Conservation (phyloP, 2,329 filamentous ascomycete species). For the Madurella fahalii region DNA sequence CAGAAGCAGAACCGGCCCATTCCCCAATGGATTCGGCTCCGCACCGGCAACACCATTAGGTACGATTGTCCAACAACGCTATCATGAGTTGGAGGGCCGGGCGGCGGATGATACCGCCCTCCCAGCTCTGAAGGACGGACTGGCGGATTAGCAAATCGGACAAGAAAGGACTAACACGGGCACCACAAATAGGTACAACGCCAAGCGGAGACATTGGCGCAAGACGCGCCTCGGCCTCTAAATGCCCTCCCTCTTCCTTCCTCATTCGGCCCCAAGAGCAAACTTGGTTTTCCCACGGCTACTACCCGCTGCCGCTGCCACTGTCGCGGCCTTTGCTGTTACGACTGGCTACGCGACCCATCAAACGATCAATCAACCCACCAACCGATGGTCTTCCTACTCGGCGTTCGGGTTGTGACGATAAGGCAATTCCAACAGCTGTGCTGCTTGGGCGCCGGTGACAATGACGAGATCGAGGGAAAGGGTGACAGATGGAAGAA, state of each 20-base stretch:
- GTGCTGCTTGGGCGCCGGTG: background rate
- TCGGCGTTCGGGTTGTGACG: too few species aligned
- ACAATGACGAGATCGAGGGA: background rate
- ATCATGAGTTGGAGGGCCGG: background rate
- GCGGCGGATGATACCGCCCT: background rate
- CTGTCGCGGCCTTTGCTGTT: conserved; percentile 1
- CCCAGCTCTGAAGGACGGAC: background rate
- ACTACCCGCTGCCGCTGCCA: background rate
- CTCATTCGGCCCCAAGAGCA: conserved; percentile 21
- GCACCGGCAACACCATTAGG: conserved; percentile 99
- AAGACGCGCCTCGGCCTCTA: conserved; percentile 99
- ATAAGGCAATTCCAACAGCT: too few species aligned
- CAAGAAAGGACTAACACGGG: background rate
- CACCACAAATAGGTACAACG: conserved; percentile 80
- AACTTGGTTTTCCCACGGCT: conserved; percentile 9
- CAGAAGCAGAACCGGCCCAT: conserved; percentile 99
- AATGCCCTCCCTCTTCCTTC: conserved; percentile 49
- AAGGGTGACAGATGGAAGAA: conserved; percentile 1
- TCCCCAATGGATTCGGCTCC: conserved; percentile 98
- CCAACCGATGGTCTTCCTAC: background rate
- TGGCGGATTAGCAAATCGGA: background rate
- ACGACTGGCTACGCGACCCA: background rate
- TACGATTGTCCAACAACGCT: conserved; percentile 49
- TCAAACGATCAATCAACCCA: background rate
- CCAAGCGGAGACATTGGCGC: conserved; percentile 99